Evolutionary conservation across 176 grass and related monocot species (phyloP).

Genomic region (Oryza glaberrima): DNA sequence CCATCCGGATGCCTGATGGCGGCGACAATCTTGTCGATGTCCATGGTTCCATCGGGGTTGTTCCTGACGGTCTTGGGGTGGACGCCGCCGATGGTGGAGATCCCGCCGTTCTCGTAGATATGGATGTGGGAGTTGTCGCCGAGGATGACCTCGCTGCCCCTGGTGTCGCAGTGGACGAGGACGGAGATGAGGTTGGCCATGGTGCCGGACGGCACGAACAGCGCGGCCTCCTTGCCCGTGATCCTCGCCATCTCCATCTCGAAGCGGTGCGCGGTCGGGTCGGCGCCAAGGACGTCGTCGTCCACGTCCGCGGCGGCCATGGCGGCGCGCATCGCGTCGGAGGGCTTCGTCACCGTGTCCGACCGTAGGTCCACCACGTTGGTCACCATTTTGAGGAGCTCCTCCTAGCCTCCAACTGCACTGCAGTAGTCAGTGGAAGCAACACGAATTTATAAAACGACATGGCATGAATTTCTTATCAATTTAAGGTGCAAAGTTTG

Average conservation of each 20-base stretch:
- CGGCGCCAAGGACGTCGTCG: constrained; percentile 78
- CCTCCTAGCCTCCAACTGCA: background rate
- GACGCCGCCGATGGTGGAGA: constrained; percentile 82
- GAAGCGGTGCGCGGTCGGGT: constrained; percentile 73
- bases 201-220: constrained; percentile 96
- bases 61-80: constrained; percentile 77
- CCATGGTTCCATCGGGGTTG: constrained; percentile 87
- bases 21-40: constrained; percentile 59
- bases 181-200: constrained; percentile 95
- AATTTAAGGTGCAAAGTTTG: background rate
- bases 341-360: constrained; percentile 91
- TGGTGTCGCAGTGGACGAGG: constrained; percentile 75
- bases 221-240: constrained; percentile 82
- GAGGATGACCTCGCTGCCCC: constrained; percentile 92
- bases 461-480: background rate
- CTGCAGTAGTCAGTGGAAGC: background rate
- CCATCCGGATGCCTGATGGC: constrained; percentile 62
- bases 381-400: constrained; percentile 47
- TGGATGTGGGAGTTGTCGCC: constrained; percentile 91
- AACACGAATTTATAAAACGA: background rate
- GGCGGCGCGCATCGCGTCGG: constrained; percentile 76
- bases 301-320: constrained; percentile 93
- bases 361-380: constrained; percentile 86
- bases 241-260: constrained; percentile 70
- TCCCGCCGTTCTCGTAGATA: constrained; percentile 90